Base-by-base conservation (phyloP, 768 basidiomycete species). In the Collybia mongolica region DNA sequence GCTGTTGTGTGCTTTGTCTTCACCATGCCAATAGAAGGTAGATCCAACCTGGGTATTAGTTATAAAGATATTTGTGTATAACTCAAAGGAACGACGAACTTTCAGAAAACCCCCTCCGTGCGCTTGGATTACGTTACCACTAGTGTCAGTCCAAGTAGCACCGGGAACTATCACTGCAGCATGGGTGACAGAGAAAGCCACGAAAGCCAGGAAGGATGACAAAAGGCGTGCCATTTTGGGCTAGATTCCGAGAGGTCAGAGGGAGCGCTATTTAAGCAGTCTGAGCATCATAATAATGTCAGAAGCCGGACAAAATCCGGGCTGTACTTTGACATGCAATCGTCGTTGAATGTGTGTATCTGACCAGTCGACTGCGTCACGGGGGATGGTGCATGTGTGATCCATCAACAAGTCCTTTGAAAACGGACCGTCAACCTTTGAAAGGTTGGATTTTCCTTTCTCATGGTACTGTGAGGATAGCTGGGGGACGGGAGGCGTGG, bases 71-170 rank as follows among this genome's bases (percentile, higher is more conserved):
- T 28, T 42, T 7, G 28, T 7, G 42, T 41, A 41, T 17, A 7
- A 4, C 36, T 9, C 17, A 38, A 6, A 28, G 14, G 32, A 15
- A 9, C 3, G 12, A 28, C 56, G 15, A 45, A 80, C 82, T 67
- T 81, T 82, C 19, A 84, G 47, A 44, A 84, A 70, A 1, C 82
- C 82, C 7, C 73, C 81, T 9, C 83, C 82, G 60, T 85, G 83
- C 5, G 81, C 83, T 57, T 85, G 83, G 6, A 85, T 85, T 14
- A 72, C 65, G 58, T 78, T 82, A 2, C 83, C 83, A 52, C 70
- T 74, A 8, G 81, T 83, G 57, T 85, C 83, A 6, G 72, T 77
- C 83, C 83, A 84, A 5, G 74, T 71, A 6, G 83, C 82, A 11
- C 83, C 83, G 8, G 82, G 76, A 8, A 84, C 82, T 49, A 85